Base-by-base conservation (phyloP, 306 rosid genomes). In the Dryas alaskensis region DNA sequence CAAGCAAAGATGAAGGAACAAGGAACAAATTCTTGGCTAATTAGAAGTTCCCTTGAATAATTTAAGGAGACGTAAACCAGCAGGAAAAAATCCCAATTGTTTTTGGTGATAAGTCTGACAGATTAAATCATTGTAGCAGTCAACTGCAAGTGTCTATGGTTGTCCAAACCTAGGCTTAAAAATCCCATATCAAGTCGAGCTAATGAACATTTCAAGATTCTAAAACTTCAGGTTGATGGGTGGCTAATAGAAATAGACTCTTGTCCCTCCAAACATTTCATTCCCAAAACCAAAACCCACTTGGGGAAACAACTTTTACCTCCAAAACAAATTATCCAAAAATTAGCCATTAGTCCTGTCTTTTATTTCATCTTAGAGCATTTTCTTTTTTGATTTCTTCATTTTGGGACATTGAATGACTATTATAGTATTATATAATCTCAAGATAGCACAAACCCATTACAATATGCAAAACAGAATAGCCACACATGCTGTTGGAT, bases 271-370 rank as follows among this genome's bases (percentile, higher is more conserved):
- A 53, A 52, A 53, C 58, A 65, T 12, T 50, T 67, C 71, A 64
- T 53, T 65, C 46, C 73, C 22, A 42, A 55, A 60, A 12, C 49
- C 19, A 73, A 61, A 19, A 7, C 44, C 39, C 47, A 50, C 67
- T 13, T 25, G 37, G 37, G 37, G 37, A 27, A 27, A 27, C 31
- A 50, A 61, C 12, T 46, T 53, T n/a, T 52, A 25, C 54, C 5
- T 60, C 50, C 67, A 68, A 76, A 27, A 37, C 22, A 37, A 67
- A 12, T 64, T 4, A 27, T 25, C 58, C 44, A 52, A 46, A 72
- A 48, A 27, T 8, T 10, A 16, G 9, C 16, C n/a, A 60, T 25
- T 16, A 14, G n/a, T 14, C 53, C 13, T 10, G 53, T 49, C 16
- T 4, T 51, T n/a, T 31, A 27, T 31, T 5, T 31, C 40, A 6